phyloP scores from a whole-genome alignment of 2,329 filamentous ascomycete genomes.

The Calonectria hawksworthii region DNA sequence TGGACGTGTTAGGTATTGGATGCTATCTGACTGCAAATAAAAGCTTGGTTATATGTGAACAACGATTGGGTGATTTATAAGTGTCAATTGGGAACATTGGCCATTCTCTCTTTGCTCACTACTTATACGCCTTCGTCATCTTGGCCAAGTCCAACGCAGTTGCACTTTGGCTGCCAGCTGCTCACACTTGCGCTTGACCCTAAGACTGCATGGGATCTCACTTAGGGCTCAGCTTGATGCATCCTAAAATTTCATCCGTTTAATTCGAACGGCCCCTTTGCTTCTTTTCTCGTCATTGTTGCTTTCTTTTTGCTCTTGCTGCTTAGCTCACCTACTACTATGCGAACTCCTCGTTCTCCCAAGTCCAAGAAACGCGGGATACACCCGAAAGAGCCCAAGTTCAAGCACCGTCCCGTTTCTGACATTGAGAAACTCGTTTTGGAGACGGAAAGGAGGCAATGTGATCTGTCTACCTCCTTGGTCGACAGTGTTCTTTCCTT shows the following conservation, averaged over 20 bases:
- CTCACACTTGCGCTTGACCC: neutral
- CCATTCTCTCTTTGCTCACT: neutral
- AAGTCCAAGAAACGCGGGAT: neutral
- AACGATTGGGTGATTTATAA: neutral
- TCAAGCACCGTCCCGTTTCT: neutral
- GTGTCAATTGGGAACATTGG: neutral
- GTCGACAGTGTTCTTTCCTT: neutral
- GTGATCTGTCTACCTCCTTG: neutral
- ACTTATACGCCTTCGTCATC: neutral
- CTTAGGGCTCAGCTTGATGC: neutral
- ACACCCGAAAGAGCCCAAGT: neutral
- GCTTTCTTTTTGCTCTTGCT: neutral
- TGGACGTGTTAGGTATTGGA: neutral
- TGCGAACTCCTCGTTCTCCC: neutral
- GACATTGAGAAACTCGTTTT: neutral
- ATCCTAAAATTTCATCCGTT: neutral
- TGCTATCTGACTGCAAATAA: neutral
- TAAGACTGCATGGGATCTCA: neutral
- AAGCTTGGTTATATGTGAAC: neutral
- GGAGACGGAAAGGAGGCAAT: neutral
- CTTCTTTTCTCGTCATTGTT: neutral
- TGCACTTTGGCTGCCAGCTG: neutral
- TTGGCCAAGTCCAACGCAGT: neutral
- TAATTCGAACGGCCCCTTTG: neutral
- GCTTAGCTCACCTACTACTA: neutral